Evolutionary conservation across 306 rosid species (phyloP), one percentile per base, ranked within the genome.

Genomic region (Trifolium fragiferum): DNA sequence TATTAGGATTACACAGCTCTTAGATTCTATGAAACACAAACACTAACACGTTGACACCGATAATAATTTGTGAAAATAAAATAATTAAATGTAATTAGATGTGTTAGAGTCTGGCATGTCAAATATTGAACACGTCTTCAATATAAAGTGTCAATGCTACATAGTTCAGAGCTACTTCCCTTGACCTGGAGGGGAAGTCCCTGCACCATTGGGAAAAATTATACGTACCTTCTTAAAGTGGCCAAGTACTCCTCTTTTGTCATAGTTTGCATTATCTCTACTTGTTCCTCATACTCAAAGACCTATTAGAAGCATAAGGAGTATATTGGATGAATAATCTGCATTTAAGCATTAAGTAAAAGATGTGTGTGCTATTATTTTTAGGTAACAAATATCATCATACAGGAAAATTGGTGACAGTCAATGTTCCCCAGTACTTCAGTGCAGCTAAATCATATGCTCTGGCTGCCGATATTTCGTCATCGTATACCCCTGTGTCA

Each of bases 401-500:
- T 87, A 89, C 95, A 20, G 87, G 88, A 33, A 89, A 92, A 75
- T 89, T 92, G 64, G 93, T 92, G 89, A 83, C 81, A 68, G 93
- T 89, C 18, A 91, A 70, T 14, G 89, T 59, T 49, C 97, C 95
- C 96, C 97, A 89, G 50, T 92, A 89, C 78, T 87, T 92, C 6
- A 89, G 80, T 66, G 97, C 96, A 37, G 93, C 97, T 80, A 92
- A 77, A 81, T 92, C 96, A 68, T 92, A 87, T 60, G 96, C 97
- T 69, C 96, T 82, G 54, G 97, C 97, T 15, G 96, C 97, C 12
- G 91, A 83, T 78, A 88, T 87, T 82, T 92, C 93, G 77, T 89
- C 96, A 58, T 87, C 95, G 13, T 92, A 92, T 80, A 93, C 97
- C 43, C 97, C 96, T 90, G 78, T 1, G 18, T 53, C 49, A 53